Conservation (phyloP, 2,329 filamentous ascomycete genomes). For the Ceratocystis eucalypticola region DNA sequence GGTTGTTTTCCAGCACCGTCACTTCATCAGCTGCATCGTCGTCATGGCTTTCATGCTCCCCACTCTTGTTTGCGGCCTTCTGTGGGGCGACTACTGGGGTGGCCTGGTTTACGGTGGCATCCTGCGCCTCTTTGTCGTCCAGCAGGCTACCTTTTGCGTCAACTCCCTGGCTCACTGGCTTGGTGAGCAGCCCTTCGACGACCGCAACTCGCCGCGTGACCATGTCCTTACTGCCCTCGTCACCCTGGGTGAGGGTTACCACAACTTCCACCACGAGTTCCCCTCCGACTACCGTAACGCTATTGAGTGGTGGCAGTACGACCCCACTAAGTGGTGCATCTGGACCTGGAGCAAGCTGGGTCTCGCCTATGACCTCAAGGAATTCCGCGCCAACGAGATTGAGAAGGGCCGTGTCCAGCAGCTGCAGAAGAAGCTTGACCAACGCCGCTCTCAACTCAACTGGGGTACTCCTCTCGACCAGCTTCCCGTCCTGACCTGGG, state of each 20-base stretch:
- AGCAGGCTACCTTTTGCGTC: slow-evolving; percentile 87
- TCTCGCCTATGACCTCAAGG: slow-evolving; percentile 74
- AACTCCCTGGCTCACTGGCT: slow-evolving; percentile 86
- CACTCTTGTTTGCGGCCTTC: slow-evolving; percentile 58
- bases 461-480: slow-evolving; percentile 79
- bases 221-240: slow-evolving; percentile 75
- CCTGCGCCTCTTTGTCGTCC: slow-evolving; percentile 75
- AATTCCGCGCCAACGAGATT: slow-evolving; percentile 84
- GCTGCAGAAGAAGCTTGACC: slow-evolving; percentile 83
- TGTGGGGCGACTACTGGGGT: slow-evolving; percentile 69
- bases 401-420: slow-evolving; percentile 85
- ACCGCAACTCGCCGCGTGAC: slow-evolving; percentile 81
- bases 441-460: slow-evolving; percentile 68
- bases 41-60: slow-evolving; percentile 67
- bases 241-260: slow-evolving; percentile 78
- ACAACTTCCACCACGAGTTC: slow-evolving; percentile 95
- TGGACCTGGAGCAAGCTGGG: slow-evolving; percentile 73
- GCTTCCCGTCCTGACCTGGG: slow-evolving; percentile 75
- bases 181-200: slow-evolving; percentile 82
- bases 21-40: slow-evolving; percentile 70
- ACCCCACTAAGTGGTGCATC: slow-evolving; percentile 84
- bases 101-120: slow-evolving; percentile 78
- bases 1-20: slow-evolving; percentile 75
- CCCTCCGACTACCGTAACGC: slow-evolving; percentile 87
- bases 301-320: slow-evolving; percentile 82